These are phyloP conservation scores for Dactylella cylindrospora DNA, from an alignment of 2,329 filamentous ascomycete species.

Conservation along the genomic window DNA sequence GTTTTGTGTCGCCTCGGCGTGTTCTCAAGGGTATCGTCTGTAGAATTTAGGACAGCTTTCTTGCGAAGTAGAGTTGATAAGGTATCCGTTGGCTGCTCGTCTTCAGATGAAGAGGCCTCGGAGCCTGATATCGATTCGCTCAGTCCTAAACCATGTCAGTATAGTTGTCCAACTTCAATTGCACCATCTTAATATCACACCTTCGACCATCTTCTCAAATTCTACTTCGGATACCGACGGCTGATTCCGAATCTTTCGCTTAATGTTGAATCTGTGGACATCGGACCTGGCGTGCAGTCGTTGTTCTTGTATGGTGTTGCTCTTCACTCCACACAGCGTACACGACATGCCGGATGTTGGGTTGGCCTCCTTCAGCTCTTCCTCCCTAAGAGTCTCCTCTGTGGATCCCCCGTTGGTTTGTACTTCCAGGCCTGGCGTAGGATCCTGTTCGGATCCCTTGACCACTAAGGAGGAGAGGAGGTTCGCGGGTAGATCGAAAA, in stretches of 20 bases:
- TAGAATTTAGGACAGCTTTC: conserved; percentile 68
- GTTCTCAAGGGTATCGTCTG: conserved; percentile 54
- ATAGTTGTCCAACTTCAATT: not conserved
- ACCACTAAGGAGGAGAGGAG: conserved; percentile 68
- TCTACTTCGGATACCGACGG: conserved; percentile 73
- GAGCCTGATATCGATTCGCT: conserved; percentile 93
- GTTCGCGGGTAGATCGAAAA: conserved; percentile 78
- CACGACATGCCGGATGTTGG: conserved; percentile 67
- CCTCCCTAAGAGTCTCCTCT: conserved; percentile 47
- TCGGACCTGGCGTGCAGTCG: conserved; percentile 85
- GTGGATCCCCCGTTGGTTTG: conserved; percentile 47
- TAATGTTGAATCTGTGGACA: conserved; percentile 89
- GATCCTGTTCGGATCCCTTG: conserved; percentile 56
- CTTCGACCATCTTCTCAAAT: conserved; percentile 79
- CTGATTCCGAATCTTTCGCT: conserved; percentile 77
- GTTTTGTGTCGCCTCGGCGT: conserved; percentile 63
- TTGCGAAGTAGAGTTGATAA: conserved; percentile 53
- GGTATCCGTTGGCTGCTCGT: conserved; percentile 57
- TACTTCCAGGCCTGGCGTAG: conserved; percentile 48
- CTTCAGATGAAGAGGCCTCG: conserved; percentile 68
- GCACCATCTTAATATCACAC: conserved; percentile 41
- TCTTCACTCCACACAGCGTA: conserved; percentile 73
- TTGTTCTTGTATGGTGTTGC: conserved; percentile 75
- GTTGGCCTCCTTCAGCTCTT: conserved; percentile 49
- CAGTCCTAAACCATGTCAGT: conserved; percentile 59